Evolutionary conservation across 116 monocot species (phyloP).

Genomic region (Cymodocea nodosa): DNA sequence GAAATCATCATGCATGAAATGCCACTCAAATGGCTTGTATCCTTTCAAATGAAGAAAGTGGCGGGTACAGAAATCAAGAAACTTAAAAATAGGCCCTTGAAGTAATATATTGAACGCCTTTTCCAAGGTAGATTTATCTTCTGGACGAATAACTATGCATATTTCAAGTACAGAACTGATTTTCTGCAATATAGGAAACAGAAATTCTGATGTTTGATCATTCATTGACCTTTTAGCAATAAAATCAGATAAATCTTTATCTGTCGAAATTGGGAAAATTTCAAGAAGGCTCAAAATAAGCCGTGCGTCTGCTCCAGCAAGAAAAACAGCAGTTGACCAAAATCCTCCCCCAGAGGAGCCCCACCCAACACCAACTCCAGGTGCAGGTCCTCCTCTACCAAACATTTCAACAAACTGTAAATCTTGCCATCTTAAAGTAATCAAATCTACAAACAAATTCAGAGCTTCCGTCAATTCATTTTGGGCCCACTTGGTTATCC

Average conservation of each 20-base stretch:
- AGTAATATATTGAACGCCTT: constrained; percentile 50
- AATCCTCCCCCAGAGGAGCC: constrained; percentile 69
- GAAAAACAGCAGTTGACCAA: constrained; percentile 53
- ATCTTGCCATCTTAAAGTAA: constrained; percentile 29
- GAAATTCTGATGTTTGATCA: constrained; percentile 7
- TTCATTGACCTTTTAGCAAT: constrained; percentile 6
- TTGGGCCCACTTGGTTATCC: constrained; percentile 40
- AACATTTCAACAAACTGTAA: constrained; percentile 58
- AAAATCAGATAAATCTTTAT: constrained; percentile 10
- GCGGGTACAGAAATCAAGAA: constrained; percentile 37
- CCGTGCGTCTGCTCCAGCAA: constrained; percentile 41
- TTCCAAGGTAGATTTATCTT: constrained; percentile 28
- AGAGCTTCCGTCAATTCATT: constrained; percentile 35
- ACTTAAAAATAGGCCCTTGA: constrained; percentile 45
- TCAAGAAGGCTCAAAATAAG: constrained; percentile 43
- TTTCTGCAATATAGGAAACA: constrained; percentile 18
- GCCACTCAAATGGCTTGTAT: constrained; percentile 26
- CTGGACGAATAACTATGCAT: constrained; percentile 64
- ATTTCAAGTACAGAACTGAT: constrained; percentile 47
- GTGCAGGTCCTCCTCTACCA: constrained; percentile 90
- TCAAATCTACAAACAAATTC: constrained; percentile 13
- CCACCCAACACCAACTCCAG: constrained; percentile 88
- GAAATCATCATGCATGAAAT: constrained; percentile 47
- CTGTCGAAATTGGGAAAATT: constrained; percentile 19
- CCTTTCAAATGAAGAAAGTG: constrained; percentile 17